These are phyloP conservation scores for Coemansia sp. DNA, from an alignment of 192 early-diverging fungal genomes.

Conservation along the genomic window DNA sequence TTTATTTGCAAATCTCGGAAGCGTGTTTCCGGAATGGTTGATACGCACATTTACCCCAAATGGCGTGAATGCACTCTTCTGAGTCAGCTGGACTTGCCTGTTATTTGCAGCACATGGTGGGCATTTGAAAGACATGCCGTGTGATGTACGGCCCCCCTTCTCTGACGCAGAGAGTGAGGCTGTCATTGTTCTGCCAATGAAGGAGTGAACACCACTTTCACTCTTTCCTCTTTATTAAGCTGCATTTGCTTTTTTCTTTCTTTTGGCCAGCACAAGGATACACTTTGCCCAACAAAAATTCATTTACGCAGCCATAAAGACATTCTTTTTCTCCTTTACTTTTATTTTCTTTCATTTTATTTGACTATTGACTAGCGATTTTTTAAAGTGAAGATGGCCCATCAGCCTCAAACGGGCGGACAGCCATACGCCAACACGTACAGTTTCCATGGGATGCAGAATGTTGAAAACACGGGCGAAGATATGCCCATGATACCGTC, in stretches of 20 bases:
- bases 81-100: background rate
- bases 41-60: background rate
- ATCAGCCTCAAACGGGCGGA: conserved; percentile 6
- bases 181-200: background rate
- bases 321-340: conserved; percentile 2
- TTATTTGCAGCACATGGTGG: conserved; percentile 1
- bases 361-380: background rate
- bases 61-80: background rate
- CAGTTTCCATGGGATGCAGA: conserved; percentile 41
- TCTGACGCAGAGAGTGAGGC: background rate
- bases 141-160: conserved; percentile 1
- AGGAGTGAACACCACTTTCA: background rate
- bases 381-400: conserved; percentile 5
- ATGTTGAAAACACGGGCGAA: conserved; percentile 24
- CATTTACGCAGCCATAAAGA: background rate
- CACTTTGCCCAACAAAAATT: background rate
- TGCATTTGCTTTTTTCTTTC: background rate
- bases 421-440: conserved; percentile 28
- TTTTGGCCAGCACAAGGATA: background rate
- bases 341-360: background rate
- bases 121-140: background rate
- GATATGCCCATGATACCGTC: conserved; percentile 13
- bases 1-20: background rate
- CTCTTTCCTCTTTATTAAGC: conserved; percentile 2
- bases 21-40: background rate